These are phyloP conservation scores for Sphaceloma murrayae DNA, from an alignment of 2,329 filamentous ascomycete genomes.

Conservation along the genomic window DNA sequence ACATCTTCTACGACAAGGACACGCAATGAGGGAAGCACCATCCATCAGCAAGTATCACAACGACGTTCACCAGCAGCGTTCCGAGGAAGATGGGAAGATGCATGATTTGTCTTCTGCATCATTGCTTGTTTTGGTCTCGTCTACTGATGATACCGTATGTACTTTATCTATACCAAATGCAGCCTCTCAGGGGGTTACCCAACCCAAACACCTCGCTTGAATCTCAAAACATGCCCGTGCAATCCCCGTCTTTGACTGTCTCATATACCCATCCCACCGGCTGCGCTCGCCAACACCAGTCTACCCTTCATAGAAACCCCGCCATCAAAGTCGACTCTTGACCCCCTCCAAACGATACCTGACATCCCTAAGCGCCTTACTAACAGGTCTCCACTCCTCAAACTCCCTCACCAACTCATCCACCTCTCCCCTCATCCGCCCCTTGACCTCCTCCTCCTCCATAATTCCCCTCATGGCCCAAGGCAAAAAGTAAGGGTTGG, in stretches of 20 bases:
- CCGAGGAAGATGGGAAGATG: neutral
- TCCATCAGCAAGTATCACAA: neutral
- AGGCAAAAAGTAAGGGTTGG: conserved; percentile 83
- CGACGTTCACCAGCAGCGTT: too few relatives aligned
- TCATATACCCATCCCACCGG: neutral
- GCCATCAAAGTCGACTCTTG: conserved; percentile 61
- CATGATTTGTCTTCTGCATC: too few relatives aligned
- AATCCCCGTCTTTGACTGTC: neutral
- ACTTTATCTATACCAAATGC: conserved; percentile 12
- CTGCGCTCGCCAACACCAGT: neutral
- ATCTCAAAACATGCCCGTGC: conserved; percentile 1
- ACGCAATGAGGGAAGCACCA: neutral
- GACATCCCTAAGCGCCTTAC: conserved; percentile 88
- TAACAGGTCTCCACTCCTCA: conserved; percentile 83
- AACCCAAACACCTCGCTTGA: conserved; percentile 7
- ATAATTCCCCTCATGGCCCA: conserved; percentile 92
- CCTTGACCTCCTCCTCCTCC: conserved; percentile 84
- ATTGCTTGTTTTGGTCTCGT: neutral
- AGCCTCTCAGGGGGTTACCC: neutral
- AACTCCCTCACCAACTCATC: conserved; percentile 74
- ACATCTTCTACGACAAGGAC: conserved; percentile 62
- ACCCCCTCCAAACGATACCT: conserved; percentile 91
- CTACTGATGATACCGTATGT: conserved; percentile 13
- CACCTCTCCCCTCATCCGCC: conserved; percentile 67
- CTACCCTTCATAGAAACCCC: neutral